phyloP scores from a whole-genome alignment of 768 basidiomycete genomes.

The Filobasidium wieringae region DNA sequence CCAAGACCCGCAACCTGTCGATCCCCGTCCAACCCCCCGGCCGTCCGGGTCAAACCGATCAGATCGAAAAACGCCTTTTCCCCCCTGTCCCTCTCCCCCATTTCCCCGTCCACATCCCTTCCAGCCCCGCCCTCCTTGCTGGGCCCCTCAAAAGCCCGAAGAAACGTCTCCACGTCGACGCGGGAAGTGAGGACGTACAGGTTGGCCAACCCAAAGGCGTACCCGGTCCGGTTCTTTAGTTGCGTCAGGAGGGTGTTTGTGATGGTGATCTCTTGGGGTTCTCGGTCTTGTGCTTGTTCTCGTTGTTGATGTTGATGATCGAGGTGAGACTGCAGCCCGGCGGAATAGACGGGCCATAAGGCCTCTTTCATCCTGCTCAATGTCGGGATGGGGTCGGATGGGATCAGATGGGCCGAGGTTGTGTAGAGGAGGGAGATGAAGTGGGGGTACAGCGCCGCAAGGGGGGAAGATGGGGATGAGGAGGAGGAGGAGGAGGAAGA shows the following conservation, averaged over 20 bases:
- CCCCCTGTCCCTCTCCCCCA: background rate
- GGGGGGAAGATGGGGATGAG: too few species aligned
- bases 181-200: slow-evolving; percentile 24
- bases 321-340: background rate
- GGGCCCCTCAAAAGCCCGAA: background rate
- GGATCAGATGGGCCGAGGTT: slow-evolving; percentile 20
- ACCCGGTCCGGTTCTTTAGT: slow-evolving; percentile 28
- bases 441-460: slow-evolving; percentile 31
- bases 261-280: slow-evolving; percentile 11
- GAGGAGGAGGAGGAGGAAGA: too few species aligned
- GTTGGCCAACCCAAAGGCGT: slow-evolving; percentile 27
- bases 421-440: slow-evolving; percentile 33
- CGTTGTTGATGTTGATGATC: background rate
- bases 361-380: slow-evolving; percentile 22
- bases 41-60: background rate
- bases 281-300: background rate
- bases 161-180: slow-evolving; percentile 4
- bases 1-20: too few species aligned
- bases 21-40: background rate
- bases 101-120: background rate
- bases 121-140: background rate
- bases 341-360: slow-evolving; percentile 34
- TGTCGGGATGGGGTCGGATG: slow-evolving; percentile 15
- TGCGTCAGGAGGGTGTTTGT: slow-evolving; percentile 32
- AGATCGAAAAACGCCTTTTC: slow-evolving; percentile 11